These are phyloP conservation scores for Plectosphaerella plurivora DNA, from an alignment of 2,329 filamentous ascomycete genomes.

Conservation along the genomic window DNA sequence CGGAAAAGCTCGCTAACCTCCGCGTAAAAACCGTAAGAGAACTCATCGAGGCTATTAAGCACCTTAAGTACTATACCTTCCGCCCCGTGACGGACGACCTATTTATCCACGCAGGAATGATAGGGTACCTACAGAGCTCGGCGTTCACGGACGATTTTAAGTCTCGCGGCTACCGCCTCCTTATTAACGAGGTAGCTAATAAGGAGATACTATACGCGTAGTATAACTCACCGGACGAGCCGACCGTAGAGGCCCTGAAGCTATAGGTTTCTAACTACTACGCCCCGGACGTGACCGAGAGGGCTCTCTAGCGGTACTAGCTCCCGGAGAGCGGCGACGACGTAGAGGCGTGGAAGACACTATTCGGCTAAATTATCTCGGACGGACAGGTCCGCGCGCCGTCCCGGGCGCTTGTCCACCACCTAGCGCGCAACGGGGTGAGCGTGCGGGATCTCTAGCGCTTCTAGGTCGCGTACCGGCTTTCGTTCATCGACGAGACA, in stretches of 20 bases:
- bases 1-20: constrained; percentile 25
- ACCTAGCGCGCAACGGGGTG: constrained; percentile 25
- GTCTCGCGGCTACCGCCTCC: constrained; percentile 23
- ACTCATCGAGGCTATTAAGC: constrained; percentile 26
- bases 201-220: constrained; percentile 38
- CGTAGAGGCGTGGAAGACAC: constrained; percentile 27
- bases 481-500: constrained; percentile 35
- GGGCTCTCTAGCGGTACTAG: constrained; percentile 27
- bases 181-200: constrained; percentile 38
- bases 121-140: constrained; percentile 29
- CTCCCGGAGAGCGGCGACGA: constrained; percentile 21
- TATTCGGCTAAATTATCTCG: constrained; percentile 34
- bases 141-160: constrained; percentile 32
- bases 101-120: constrained; percentile 32
- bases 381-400: constrained; percentile 35
- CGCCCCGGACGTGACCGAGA: constrained; percentile 28
- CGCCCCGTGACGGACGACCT: constrained; percentile 35
- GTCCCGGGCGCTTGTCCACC: constrained; percentile 25
- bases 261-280: constrained; percentile 39
- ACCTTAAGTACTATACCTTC: constrained; percentile 39
- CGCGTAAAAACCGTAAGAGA: constrained; percentile 23
- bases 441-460: constrained; percentile 29
- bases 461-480: constrained; percentile 34
- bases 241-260: constrained; percentile 25
- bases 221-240: constrained; percentile 29